These are phyloP conservation scores for Carex cristatella DNA, from an alignment of 176 grass and related monocot genomes.

Conservation along the genomic window DNA sequence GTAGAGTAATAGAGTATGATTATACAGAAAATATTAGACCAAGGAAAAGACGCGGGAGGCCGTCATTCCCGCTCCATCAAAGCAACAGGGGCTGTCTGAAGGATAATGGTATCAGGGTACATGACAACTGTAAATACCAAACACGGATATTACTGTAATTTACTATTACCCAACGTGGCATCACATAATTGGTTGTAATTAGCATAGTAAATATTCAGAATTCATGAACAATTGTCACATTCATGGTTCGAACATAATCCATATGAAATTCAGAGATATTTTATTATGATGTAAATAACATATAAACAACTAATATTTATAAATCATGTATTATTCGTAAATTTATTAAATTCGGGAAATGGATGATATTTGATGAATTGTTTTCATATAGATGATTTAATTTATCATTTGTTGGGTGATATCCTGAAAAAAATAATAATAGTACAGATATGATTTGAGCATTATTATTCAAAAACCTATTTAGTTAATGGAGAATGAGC, in stretches of 20 bases:
- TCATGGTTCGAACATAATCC: neutral
- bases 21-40: neutral
- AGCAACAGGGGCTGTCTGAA: conserved; percentile 16
- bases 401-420: neutral
- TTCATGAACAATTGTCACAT: neutral
- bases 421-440: neutral
- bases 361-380: neutral
- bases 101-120: neutral
- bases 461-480: neutral
- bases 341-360: neutral
- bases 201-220: neutral
- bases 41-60: conserved; percentile 13
- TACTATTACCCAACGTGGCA: neutral
- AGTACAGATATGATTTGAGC: neutral
- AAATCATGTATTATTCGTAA: neutral
- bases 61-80: conserved; percentile 31
- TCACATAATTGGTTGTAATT: neutral
- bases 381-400: neutral
- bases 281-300: neutral
- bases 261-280: neutral
- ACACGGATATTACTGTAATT: neutral
- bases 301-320: neutral
- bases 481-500: neutral
- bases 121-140: neutral
- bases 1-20: neutral